Percentiles rank a stretch among this genome's conserved stretches.
Evolutionary conservation across 164 flowering plant genomes (phyloP).

Genomic region (Umbellularia californica): DNA sequence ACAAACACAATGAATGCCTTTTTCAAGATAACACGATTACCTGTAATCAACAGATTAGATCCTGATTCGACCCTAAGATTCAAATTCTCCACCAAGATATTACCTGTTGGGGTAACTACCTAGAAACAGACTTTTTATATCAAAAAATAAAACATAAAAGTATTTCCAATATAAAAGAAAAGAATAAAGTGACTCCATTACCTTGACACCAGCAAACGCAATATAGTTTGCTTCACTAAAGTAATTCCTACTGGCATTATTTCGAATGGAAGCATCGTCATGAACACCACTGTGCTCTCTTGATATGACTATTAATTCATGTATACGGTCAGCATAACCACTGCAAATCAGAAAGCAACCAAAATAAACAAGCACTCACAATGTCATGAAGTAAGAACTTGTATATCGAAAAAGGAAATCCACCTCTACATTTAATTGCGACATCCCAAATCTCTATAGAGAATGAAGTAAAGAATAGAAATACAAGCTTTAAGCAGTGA

Average conservation of each 20-base stretch:
- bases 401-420: no score
- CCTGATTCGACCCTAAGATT: slow-evolving; percentile 79
- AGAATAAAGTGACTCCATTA: slow-evolving; percentile 11
- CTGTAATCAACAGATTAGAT: slow-evolving; percentile 95
- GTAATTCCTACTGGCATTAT: slow-evolving; percentile 58
- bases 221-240: slow-evolving; percentile 80
- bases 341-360: slow-evolving; percentile 33
- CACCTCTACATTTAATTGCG: no score
- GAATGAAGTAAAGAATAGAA: no score
- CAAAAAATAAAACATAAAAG: neutral
- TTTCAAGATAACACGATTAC: slow-evolving; percentile 29
- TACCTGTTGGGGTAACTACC: slow-evolving; percentile 98
- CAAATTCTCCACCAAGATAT: slow-evolving; percentile 85
- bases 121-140: slow-evolving; percentile 26
- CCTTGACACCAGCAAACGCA: slow-evolving; percentile 91
- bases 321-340: slow-evolving; percentile 99
- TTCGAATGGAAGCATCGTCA: slow-evolving; percentile 47
- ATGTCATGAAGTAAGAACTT: neutral
- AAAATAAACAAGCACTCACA: slow-evolving; percentile 3
- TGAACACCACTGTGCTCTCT: slow-evolving; percentile 56
- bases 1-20: neutral
- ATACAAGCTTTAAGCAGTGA: no score
- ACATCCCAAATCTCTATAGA: no score
- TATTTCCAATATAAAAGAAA: neutral
- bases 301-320: slow-evolving; percentile 74